phyloP scores from a whole-genome alignment of 2,329 filamentous ascomycete genomes.

The Monilinia aucupariae region DNA sequence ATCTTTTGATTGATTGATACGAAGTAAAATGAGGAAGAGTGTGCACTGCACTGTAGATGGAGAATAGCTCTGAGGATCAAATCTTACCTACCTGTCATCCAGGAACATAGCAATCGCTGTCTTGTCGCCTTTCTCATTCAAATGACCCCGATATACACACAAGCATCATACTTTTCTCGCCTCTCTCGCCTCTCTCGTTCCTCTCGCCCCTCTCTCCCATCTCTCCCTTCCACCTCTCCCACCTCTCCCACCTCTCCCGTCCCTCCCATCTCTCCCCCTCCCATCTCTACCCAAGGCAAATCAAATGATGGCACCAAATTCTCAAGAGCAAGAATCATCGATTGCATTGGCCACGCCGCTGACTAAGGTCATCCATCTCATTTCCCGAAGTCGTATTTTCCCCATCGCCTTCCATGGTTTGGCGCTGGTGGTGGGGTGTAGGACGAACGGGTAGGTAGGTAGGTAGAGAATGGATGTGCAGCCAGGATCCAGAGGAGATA shows the following conservation, averaged over 20 bases:
- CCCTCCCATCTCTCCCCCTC: too few relatives aligned
- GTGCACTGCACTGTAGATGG: neutral
- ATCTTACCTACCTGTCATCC: neutral
- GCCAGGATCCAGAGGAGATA: neutral
- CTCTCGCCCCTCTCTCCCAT: neutral
- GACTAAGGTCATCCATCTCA: neutral
- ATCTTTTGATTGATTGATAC: slow-evolving; percentile 2
- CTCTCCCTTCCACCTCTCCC: too few relatives aligned
- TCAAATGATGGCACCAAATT: too few relatives aligned
- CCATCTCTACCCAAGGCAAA: neutral
- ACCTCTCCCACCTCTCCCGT: too few relatives aligned
- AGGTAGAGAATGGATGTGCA: slow-evolving; percentile 10
- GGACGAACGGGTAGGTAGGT: neutral
- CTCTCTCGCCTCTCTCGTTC: neutral
- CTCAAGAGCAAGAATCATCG: neutral
- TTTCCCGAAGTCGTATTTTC: slow-evolving; percentile 10
- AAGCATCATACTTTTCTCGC: neutral
- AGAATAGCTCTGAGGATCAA: too few relatives aligned
- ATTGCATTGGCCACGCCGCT: neutral
- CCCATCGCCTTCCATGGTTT: neutral
- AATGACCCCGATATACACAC: neutral
- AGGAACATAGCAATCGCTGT: neutral
- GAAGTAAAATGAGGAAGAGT: neutral
- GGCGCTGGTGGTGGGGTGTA: neutral
- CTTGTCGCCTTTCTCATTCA: too few relatives aligned